Base-by-base conservation (phyloP, 2,329 filamentous ascomycete species). In the Drechslerella coelobrocha region DNA sequence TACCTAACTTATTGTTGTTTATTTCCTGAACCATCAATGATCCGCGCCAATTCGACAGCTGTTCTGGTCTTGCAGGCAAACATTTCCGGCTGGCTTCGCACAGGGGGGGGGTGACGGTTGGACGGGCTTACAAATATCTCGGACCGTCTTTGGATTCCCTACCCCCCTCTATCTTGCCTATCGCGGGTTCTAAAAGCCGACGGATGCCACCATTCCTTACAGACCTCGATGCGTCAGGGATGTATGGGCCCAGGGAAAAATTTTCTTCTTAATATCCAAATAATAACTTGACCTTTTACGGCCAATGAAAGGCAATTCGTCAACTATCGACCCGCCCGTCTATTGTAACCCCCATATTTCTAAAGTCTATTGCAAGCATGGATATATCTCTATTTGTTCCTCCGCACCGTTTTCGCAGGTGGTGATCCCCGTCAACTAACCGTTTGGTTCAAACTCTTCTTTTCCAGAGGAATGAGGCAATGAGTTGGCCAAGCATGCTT, bases 121-220 rank as follows among this genome's bases (percentile, higher is more conserved):
- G 26, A 53, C 52, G 55, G 50, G 56, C 56, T 45, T 19, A 19
- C 17, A 45, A 45, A 51, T 48, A 52, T 27, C 29, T 57, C 56
- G 39, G 60, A 43, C 65, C 48, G 57, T 54, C 37, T 47, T 61
- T 52, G 56, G 37, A 53, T 34, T 61, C 48, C 48, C 52, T 21
- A 51, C 51, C 45, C 31, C 31, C 45, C 43, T 34, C 41, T 51
- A 47, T 69, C 57, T 62, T 69, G 56, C 65, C 65, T 62, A 69
- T 69, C 65, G 48, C 34, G 37, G 65, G 47, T 23, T 54, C 48
- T 26, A 50, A 61, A 29, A 47, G 26, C 41, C 19, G 47, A 53
- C 41, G 45, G 19, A 59, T 59, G 52, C 51, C 45, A 48, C 37
- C n/a, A 45, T 45, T 69, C 52, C 54, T 52, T 52, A 45, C 23